Evolutionary conservation across 2,329 filamentous ascomycete genomes (phyloP), one percentile per base, ranked within the genome.

Genomic region (Aspergillus versicolor): DNA sequence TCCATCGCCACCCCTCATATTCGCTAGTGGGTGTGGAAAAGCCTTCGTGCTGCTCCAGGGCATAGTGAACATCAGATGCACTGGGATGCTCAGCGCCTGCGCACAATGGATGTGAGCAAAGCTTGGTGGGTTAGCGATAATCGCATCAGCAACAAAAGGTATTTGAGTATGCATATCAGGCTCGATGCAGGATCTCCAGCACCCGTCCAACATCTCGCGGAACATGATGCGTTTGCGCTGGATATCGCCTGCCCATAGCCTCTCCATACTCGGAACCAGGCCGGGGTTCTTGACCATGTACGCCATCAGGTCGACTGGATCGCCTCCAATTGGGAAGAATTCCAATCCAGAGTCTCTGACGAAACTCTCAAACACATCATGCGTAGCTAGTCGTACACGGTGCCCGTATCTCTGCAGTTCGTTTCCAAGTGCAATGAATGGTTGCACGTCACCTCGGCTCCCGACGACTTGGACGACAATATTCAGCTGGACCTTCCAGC

Each of bases 401-500:
- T 86, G 83, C 2, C 80, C 78, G 53, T 81, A 74, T 3, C 73
- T 70, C 60, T 81, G 76, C 0, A 86, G 66, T 12, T 79, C 76
- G 37, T 76, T 79, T 0, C 81, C 84, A 1, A 87, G 72, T 0
- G 83, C 81, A 50, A 87, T 73, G 54, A 87, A 86, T 0, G 84
- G 84, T 56, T 87, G 84, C 0, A 84, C 80, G 64, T 84, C 82
- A 7, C 82, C 82, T 9, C 8, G 83, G 77, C 64, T 87, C 77
- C 41, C 84, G 73, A 84, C 82, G 2, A 84, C 79, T 54, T 84
- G 82, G 52, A 84, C 82, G 4, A 83, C 80, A 43, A 84, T 78
- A 53, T 83, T 84, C n/a, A n/a, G n/a, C n/a, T n/a, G n/a, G n/a
- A n/a, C n/a, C n/a, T n/a, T n/a, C n/a, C n/a, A n/a, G n/a, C n/a